Conservation (phyloP, 768 basidiomycete genomes). For the Paxillus involutus region DNA sequence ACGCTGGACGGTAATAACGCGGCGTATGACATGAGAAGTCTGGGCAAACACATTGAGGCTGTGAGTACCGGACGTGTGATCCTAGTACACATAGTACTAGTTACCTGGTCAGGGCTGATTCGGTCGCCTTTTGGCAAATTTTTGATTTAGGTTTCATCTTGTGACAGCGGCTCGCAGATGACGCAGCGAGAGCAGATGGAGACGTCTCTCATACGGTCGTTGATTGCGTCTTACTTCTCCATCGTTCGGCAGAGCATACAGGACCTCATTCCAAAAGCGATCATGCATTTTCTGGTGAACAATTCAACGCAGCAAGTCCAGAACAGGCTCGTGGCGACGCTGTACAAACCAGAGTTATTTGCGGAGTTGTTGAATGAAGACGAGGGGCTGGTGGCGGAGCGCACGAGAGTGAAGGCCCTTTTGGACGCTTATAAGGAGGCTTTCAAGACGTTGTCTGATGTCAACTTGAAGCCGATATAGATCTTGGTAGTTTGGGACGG, state of each 20-base stretch:
- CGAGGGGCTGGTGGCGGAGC: constrained; percentile 90
- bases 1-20: constrained; percentile 75
- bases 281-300: constrained; percentile 98
- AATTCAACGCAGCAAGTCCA: constrained; percentile 96
- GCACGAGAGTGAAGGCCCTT: constrained; percentile 89
- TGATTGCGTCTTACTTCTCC: constrained; percentile 93
- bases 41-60: constrained; percentile 96
- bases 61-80: constrained; percentile 49
- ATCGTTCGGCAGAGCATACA: constrained; percentile 97
- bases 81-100: constrained; percentile 5
- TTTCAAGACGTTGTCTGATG: constrained; percentile 83
- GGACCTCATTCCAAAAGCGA: constrained; percentile 94
- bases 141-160: constrained; percentile 47
- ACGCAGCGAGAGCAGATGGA: constrained; percentile 95
- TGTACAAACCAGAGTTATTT: constrained; percentile 96
- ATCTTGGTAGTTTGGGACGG: neutral
- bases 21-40: constrained; percentile 97
- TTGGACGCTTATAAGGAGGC: constrained; percentile 96
- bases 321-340: constrained; percentile 88
- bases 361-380: constrained; percentile 92
- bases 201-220: constrained; percentile 87
- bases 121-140: constrained; percentile 2
- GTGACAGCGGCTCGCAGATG: constrained; percentile 60
- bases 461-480: constrained; percentile 67
- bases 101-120: constrained; percentile 11